Percentiles rank a stretch among this genome's conserved stretches.
phyloP scores from a whole-genome alignment of 225 moss, liverwort and hornwort genomes.

The Asterella californica region DNA sequence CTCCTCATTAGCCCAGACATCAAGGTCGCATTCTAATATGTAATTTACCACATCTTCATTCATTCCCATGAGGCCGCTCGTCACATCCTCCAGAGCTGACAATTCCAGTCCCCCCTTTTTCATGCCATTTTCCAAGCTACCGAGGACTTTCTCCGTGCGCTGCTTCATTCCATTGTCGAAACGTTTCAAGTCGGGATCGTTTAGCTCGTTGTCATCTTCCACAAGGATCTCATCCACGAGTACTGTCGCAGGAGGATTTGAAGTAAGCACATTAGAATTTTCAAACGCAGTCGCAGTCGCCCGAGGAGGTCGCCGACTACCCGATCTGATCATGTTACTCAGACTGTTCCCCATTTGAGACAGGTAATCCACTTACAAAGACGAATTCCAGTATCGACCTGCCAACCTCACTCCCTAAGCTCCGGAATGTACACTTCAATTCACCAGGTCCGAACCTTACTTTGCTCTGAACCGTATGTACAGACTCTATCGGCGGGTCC shows the following conservation, averaged over 20 bases:
- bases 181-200: conserved; percentile 60
- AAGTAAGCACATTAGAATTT: background rate
- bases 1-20: conserved; percentile 76
- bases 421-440: background rate
- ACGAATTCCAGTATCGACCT: background rate
- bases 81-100: conserved; percentile 66
- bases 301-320: conserved; percentile 12
- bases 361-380: background rate
- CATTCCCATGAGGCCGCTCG: conserved; percentile 62
- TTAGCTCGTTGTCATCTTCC: conserved; percentile 27
- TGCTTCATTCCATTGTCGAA: conserved; percentile 68
- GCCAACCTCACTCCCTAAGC: background rate
- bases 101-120: conserved; percentile 54
- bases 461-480: background rate
- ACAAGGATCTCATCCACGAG: background rate
- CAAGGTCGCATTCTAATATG: conserved; percentile 62
- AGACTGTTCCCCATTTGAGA: conserved; percentile 1
- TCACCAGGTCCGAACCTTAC: background rate
- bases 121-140: conserved; percentile 58
- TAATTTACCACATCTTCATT: conserved; percentile 67
- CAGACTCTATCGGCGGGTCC: conserved; percentile 10
- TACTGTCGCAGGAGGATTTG: too few species aligned
- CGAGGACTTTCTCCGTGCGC: conserved; percentile 57
- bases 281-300: background rate
- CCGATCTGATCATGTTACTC: background rate